Conservation (phyloP, 129 eudicot species). For the Gnaphalium uliginosum region DNA sequence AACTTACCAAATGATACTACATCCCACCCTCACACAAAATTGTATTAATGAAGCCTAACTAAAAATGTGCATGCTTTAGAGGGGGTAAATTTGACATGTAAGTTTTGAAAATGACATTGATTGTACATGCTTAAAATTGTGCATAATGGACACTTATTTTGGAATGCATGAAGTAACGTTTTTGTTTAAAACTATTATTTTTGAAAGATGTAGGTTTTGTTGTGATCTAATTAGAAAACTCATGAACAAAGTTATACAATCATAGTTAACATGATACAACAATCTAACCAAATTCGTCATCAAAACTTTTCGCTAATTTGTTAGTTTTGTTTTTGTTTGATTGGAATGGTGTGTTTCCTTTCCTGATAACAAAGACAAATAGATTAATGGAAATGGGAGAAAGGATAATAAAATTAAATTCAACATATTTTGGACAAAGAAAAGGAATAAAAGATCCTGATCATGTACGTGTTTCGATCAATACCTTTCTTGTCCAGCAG, state of each 20-base stretch:
- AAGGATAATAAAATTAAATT: no score
- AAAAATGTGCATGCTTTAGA: not conserved
- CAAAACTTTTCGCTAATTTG: no score
- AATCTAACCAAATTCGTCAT: no score
- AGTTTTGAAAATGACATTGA: not conserved
- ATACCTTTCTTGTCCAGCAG: conserved; percentile 46
- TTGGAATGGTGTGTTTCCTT: not conserved
- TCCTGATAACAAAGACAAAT: not conserved
- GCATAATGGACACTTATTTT: not conserved
- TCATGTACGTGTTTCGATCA: not conserved
- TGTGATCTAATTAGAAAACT: no score
- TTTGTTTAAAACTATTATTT: not conserved
- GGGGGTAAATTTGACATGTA: not conserved
- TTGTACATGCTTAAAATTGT: not conserved
- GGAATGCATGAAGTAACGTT: no score
- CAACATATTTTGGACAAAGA: conserved; percentile 1
- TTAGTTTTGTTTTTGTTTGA: no score
- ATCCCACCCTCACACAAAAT: not conserved
- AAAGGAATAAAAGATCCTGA: not conserved
- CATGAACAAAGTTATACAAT: no score
- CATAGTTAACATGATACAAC: no score
- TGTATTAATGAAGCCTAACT: not conserved
- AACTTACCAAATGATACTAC: not conserved
- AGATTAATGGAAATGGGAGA: not conserved
- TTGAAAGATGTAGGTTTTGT: not conserved